Evolutionary conservation across 495 filamentous ascomycete genomes (phyloP), one percentile per base, ranked within the genome.

Genomic region (Pyronema omphalodes): DNA sequence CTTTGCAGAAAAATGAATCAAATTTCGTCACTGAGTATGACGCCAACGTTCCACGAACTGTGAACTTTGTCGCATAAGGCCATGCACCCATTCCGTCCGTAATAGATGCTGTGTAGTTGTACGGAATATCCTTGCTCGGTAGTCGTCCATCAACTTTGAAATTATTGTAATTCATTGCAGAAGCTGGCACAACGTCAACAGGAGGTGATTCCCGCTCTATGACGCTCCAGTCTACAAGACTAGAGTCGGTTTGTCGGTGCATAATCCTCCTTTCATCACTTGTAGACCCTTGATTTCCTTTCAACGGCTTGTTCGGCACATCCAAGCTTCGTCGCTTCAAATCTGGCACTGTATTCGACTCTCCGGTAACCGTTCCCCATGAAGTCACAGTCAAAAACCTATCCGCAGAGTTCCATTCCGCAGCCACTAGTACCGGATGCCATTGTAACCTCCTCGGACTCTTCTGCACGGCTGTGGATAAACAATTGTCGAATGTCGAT

Each of bases 311-410:
- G 23, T 29, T 29, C 23, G 23, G 23, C 23, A 29, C 23, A 29
- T 29, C 23, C 23, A 29, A 29, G 23, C 23, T 29, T 29, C 23
- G 23, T 29, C 23, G 23, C 23, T 29, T 29, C 2, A 29, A 2
- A 29, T 29, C 23, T 5, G 47, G 47, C 34, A 35, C 17, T 17
- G 47, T 35, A 34, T 19, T 36, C 8, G 18, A 35, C 8, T 15
- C 35, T 39, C 91, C 91, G 23, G 80, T 81, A 17, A 96, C 86
- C 67, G 95, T 94, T 18, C 88, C 88, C 69, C 86, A 95, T 17
- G 94, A 78, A 1, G 80, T 94, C 29, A 95, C 69, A 54, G 77
- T 77, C 33, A 98, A 70, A 37, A 62, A 87, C 77, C 48, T 73
- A 75, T 9, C 76, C 63, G 53, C 65, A 18, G 76, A 69, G 58